Evolutionary conservation across 768 basidiomycete genomes (phyloP), one percentile per base, ranked within the genome.

Genomic region (Suillus decipiens): DNA sequence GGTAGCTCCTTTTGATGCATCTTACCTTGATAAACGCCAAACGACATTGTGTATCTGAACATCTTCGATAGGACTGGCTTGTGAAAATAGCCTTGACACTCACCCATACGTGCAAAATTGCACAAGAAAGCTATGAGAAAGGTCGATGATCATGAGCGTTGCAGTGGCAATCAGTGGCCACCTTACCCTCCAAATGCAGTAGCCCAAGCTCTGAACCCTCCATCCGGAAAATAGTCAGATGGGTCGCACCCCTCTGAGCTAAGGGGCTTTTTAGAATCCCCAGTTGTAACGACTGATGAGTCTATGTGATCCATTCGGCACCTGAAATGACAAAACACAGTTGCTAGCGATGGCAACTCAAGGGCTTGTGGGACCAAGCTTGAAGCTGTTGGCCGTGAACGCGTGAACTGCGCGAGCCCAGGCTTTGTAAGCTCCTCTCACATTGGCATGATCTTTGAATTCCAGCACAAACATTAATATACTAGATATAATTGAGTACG

Each of bases 21-120:
- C 48, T 14, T 61, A 75, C 79, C 79, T 77, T 81, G 80, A 63
- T 81, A 81, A 53, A 79, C 80, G 22, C 80, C 80, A 34, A 78
- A 81, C 3, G 78, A 75, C 36, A 75, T 71, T 11, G 75, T 66
- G 54, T 79, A 78, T 51, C 80, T 79, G 47, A 53, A 63, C 0
- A 22, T 57, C 47, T 24, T 17, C 11, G 10, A 22, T 15, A 9
- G 1, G 12, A 15, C 9, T 43, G 14, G 17, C 3, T 34, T 6
- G 36, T 14, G 22, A 48, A 14, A 43, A 12, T 17, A 12, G 22
- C 24, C 19, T 17, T 24, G 19, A 24, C 14, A 17, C 63, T 22
- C 37, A 79, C 73, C 78, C 78, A 34, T 73, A 79, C 1, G 74
- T 75, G 63, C 78, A 71, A 55, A 79, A 77, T 61, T 80, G 79